Conservation (phyloP, 2,329 filamentous ascomycete genomes). For the Pyrenochaeta sp. region DNA sequence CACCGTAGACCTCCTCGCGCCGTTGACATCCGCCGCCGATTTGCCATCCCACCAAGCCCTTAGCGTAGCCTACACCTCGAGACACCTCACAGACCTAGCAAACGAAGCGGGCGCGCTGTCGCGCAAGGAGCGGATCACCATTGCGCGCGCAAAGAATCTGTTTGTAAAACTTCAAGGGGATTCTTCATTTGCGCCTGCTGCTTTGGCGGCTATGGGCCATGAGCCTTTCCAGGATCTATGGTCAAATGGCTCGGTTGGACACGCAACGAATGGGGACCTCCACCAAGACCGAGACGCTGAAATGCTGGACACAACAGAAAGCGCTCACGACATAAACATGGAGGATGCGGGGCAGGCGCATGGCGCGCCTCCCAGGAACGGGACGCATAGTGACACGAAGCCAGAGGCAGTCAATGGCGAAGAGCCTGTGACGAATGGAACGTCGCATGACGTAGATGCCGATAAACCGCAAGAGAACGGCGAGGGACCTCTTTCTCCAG, state of each 20-base stretch:
- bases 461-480: slow-evolving; percentile 34
- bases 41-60: slow-evolving; percentile 77
- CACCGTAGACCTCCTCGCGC: slow-evolving; percentile 72
- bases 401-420: slow-evolving; percentile 25
- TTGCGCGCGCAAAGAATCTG: slow-evolving; percentile 78
- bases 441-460: slow-evolving; percentile 17
- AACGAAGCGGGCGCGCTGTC: slow-evolving; percentile 74
- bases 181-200: slow-evolving; percentile 69
- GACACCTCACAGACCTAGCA: slow-evolving; percentile 75
- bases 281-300: slow-evolving; percentile 17
- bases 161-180: slow-evolving; percentile 79
- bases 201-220: slow-evolving; percentile 58
- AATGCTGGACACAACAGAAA: slow-evolving; percentile 20
- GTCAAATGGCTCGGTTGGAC: slow-evolving; percentile 18
- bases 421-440: slow-evolving; percentile 33
- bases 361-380: slow-evolving; percentile 15
- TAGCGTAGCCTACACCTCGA: slow-evolving; percentile 77
- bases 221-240: slow-evolving; percentile 30
- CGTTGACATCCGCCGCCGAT: slow-evolving; percentile 77
- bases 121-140: slow-evolving; percentile 75
- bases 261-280: slow-evolving; percentile 16
- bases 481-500: slow-evolving; percentile 28
- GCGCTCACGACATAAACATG: slow-evolving; percentile 39
- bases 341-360: slow-evolving; percentile 32
- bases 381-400: slow-evolving; percentile 18